Evolutionary conservation across 805 yeast species (phyloP), one percentile per base, ranked within the genome.

Genomic region (Saccharomycopsis guyanensis): DNA sequence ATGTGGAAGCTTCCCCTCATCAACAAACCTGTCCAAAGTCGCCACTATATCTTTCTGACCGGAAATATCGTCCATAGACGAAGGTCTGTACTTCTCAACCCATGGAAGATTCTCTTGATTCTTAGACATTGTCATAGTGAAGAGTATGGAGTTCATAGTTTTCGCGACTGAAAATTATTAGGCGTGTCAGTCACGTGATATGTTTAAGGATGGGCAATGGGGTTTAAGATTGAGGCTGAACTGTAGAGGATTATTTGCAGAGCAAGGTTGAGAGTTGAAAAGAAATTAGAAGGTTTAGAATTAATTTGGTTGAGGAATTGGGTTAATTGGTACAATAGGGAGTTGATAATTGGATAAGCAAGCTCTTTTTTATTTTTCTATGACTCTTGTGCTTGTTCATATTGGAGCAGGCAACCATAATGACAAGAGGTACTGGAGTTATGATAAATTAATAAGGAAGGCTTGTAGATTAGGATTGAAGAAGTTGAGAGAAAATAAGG

Each of bases 71-170:
- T 85, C 87, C 43, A 93, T 68, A 1, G 80, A 71, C 29, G 70
- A 67, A 0, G 99, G 99, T 53, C 99, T 80, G 63, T 91, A 93
- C 62, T 93, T 93, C 62, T 93, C 99, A 39, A 93, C 94, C 98
- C 89, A 80, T 19, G 86, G 86, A n/a, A 80, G 61, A 53, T 76
- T 78, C 33, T 76, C 79, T 20, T 53, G 52, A 15, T 52, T 15
- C 27, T 15, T 40, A n/a, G 43, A 24, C 29, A 25, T 25, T 25
- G 6, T 25, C 10, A 10, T 7, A 10, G 12, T 40, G 38, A n/a
- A 12, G 10, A 8, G 38, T 34, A 6, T 13, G 38, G 10, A 16
- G 38, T 34, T 16, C 22, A 19, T 19, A 5, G 38, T 6, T 25
- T 6, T 25, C 29, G 29, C 29, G 29, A 10, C 29, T 25, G 29